These are phyloP conservation scores for Passiflora organensis DNA, from an alignment of 345 rosid genomes.

Conservation along the genomic window DNA sequence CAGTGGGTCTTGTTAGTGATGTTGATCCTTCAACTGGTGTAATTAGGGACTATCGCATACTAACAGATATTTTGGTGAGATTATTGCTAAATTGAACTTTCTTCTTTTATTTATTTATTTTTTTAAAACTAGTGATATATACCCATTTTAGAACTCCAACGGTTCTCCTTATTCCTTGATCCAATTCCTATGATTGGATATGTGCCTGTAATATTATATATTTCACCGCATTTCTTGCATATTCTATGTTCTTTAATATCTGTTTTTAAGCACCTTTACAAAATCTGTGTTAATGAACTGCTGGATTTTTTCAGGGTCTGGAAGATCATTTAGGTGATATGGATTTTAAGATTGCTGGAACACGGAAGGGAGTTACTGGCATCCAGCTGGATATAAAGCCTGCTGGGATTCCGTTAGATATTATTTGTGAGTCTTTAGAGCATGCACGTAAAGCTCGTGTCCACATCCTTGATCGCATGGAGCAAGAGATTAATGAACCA, in stretches of 20 bases:
- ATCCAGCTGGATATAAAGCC: slow-evolving; percentile 98
- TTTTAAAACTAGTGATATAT: not conserved
- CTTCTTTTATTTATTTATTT: not conserved
- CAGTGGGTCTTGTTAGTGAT: slow-evolving; percentile 89
- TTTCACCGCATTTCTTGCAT: not conserved
- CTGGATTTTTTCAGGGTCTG: slow-evolving; percentile 50
- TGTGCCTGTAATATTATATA: not conserved
- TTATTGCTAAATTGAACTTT: no score
- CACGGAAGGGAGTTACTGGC: slow-evolving; percentile 78
- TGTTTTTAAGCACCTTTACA: not conserved
- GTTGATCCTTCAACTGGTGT: slow-evolving; percentile 67
- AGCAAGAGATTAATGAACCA: slow-evolving; percentile 61
- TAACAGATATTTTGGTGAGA: slow-evolving; percentile 91
- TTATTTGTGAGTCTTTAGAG: slow-evolving; percentile 80
- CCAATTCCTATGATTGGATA: no score
- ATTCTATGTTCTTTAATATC: not conserved
- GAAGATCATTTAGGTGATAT: slow-evolving; percentile 99
- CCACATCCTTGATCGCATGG: slow-evolving; percentile 92
- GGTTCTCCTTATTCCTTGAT: no score
- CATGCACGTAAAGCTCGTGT: slow-evolving; percentile 81
- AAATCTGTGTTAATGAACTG: not conserved
- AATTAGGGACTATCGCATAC: slow-evolving; percentile 70
- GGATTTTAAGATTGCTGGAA: slow-evolving; percentile 99
- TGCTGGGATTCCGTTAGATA: slow-evolving; percentile 94
- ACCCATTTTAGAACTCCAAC: no score